These are phyloP conservation scores for Quercus dentata DNA, from an alignment of 306 rosid genomes.

Conservation along the genomic window DNA sequence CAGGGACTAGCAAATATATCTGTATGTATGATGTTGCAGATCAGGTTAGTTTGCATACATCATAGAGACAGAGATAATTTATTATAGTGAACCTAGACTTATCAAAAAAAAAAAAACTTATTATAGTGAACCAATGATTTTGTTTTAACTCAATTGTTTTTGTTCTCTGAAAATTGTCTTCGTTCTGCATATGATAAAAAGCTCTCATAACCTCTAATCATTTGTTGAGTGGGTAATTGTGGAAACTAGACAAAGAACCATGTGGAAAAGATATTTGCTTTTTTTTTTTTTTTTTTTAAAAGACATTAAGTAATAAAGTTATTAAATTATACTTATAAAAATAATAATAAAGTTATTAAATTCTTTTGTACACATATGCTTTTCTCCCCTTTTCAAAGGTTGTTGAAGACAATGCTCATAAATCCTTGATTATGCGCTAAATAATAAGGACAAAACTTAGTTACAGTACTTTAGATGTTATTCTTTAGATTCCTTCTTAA, in stretches of 20 bases:
- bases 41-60: slow-evolving; percentile 62
- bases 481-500: fast-evolving
- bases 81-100: neutral
- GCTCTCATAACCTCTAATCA: neutral
- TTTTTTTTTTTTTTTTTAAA: fast-evolving
- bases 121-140: neutral
- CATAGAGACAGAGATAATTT: neutral
- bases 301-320: neutral
- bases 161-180: neutral
- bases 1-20: slow-evolving; percentile 82
- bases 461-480: fast-evolving
- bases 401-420: neutral
- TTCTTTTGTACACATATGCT: neutral
- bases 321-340: neutral
- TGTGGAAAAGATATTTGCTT: neutral
- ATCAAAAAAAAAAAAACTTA: neutral
- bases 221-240: neutral
- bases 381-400: neutral
- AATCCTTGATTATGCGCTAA: neutral
- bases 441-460: neutral
- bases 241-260: neutral
- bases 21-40: slow-evolving; percentile 95
- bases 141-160: neutral
- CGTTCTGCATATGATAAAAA: neutral
- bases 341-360: neutral